phyloP scores from a whole-genome alignment of 129 eudicot genomes.

The Glebionis coronaria region DNA sequence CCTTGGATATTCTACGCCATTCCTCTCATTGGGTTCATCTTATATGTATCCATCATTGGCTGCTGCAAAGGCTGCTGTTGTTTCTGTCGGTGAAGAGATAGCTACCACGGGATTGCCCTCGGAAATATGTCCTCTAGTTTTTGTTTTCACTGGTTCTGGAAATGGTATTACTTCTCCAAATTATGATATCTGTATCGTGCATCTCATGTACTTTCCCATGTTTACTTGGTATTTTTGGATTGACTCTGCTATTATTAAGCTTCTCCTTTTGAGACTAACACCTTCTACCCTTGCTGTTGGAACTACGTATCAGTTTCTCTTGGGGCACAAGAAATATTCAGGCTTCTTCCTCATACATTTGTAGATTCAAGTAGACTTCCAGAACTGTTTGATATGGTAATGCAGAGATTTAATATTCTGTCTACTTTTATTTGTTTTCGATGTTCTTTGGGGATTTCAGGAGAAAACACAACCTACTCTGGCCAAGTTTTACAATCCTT shows the following conservation, averaged over 20 bases:
- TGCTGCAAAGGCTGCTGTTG: conserved; percentile 94
- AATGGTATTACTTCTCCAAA: conserved; percentile 51
- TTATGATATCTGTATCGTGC: background rate
- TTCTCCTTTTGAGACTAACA: no score
- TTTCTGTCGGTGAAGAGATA: conserved; percentile 96
- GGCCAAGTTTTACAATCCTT: conserved; percentile 9
- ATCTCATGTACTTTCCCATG: conserved; percentile 5
- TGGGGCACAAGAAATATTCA: conserved; percentile 94
- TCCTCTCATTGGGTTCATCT: conserved; percentile 85
- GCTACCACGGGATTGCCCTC: conserved; percentile 80
- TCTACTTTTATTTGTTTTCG: conserved; percentile 8
- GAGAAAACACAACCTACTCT: background rate
- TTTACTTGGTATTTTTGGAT: no score
- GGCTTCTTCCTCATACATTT: conserved; percentile 95
- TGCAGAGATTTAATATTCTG: conserved; percentile 6
- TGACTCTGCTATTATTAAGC: no score
- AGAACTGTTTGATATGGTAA: conserved; percentile 66
- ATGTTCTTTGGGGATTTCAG: background rate
- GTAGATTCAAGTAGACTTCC: conserved; percentile 80
- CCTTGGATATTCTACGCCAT: conserved; percentile 94
- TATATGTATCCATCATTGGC: conserved; percentile 97
- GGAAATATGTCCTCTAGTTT: conserved; percentile 77
- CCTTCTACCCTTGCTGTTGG: background rate
- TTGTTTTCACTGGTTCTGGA: conserved; percentile 95
- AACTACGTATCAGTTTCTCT: conserved; percentile 55